phyloP scores from a whole-genome alignment of 768 basidiomycete genomes.

The Lactifluus piperatus region DNA sequence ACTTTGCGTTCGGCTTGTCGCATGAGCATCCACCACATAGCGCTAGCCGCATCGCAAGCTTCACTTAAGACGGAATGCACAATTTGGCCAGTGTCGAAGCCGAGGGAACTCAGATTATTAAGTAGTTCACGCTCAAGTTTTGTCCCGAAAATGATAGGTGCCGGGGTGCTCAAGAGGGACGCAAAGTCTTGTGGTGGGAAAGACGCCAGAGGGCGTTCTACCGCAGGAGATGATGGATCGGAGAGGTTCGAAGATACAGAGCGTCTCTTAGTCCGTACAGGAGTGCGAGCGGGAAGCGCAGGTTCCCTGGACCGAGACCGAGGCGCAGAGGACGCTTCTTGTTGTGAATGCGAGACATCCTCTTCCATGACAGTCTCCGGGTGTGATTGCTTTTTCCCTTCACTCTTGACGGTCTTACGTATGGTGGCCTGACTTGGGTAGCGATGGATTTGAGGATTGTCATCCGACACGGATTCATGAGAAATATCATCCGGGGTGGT shows the following conservation, averaged over 20 bases:
- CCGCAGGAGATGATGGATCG: constrained; percentile 43
- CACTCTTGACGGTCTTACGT: constrained; percentile 29
- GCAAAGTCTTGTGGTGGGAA: constrained; percentile 49
- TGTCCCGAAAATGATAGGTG: constrained; percentile 83
- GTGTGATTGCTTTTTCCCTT: constrained; percentile 29
- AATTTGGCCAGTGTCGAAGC: constrained; percentile 91
- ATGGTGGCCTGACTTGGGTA: constrained; percentile 55
- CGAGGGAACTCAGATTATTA: constrained; percentile 61
- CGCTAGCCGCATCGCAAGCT: constrained; percentile 87
- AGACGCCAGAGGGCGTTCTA: constrained; percentile 27
- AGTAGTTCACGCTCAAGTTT: constrained; percentile 73
- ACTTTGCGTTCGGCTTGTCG: constrained; percentile 64
- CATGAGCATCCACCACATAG: constrained; percentile 95
- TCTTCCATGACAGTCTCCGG: constrained; percentile 50
- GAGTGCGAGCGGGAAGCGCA: constrained; percentile 68
- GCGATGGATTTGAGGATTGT: constrained; percentile 34
- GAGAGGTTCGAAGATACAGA: constrained; percentile 87
- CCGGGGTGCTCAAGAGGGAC: constrained; percentile 50
- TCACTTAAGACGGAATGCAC: constrained; percentile 87
- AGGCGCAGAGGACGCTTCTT: constrained; percentile 24
- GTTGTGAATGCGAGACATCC: constrained; percentile 24
- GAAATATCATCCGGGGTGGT: constrained; percentile 46
- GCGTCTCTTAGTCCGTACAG: constrained; percentile 90
- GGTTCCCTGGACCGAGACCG: constrained; percentile 31
- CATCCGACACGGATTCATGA: constrained; percentile 16